Base-by-base conservation (phyloP, 2,329 filamentous ascomycete species). In the Fusarium bactridioides region DNA sequence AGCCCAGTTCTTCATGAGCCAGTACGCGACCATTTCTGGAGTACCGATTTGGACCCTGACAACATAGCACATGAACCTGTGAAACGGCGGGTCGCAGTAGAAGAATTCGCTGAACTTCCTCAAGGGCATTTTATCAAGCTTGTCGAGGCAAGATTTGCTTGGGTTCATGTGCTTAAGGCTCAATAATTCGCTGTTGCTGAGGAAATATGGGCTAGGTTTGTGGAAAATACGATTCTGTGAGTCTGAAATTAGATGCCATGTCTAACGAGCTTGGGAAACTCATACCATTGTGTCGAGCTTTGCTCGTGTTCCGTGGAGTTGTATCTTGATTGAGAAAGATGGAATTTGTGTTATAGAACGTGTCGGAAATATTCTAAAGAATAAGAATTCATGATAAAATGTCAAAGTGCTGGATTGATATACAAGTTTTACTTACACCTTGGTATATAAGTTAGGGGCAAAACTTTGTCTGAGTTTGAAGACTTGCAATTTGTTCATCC, bases 341-440 rank as follows among this genome's bases (percentile, higher is more conserved):
- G 23, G 5, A 16, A 27, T 16, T 37, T 1, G 12, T 35, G 13
- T 21, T 16, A 27, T 9, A 4, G 19, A 16, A 16, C 9, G 12
- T 3, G 8, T 9, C 13, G 1, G 15, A 16, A 31, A 10, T 21
- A 5, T 27, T 35, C 4, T 11, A 4, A 6, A 21, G 5, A 9
- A n/a, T 27, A 7, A 10, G 23, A 16, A n/a, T 1, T 16, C 12
- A 27, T 13, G 3, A 7, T 7, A 21, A 13, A 40, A 11, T 27
- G 5, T 10, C 0, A 4, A 25, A 21, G 19, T 5, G 5, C 6
- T 38, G 13, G 4, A 7, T 33, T 15, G 7, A 33, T 33, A 16
- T 16, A 8, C 7, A 33, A 33, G 13, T 33, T 33, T 4, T 33
- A 33, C 5, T 33, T 15, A 33, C 3, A 23, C 8, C 8, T 10